Evolutionary conservation across 768 basidiomycete genomes (phyloP).

Genomic region (Hysterangium stoloniferum): DNA sequence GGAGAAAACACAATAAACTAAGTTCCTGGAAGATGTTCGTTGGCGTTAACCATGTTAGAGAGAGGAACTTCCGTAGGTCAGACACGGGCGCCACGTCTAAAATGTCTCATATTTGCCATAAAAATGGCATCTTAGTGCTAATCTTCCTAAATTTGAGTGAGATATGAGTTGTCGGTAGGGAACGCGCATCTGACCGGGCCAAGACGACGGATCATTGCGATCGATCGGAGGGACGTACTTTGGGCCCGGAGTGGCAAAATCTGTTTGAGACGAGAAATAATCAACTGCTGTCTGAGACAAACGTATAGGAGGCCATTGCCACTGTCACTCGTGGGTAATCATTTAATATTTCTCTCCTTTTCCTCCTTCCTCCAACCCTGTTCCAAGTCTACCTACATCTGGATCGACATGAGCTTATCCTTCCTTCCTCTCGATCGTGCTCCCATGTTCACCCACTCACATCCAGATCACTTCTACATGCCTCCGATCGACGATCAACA

Average conservation of each 20-base stretch:
- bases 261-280: conserved; percentile 8
- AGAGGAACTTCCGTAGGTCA: no score
- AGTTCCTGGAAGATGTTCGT: no score
- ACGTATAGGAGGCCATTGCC: neutral
- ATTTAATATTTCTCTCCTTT: neutral
- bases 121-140: no score
- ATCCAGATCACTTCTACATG: conserved; percentile 11
- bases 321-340: neutral
- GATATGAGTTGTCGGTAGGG: no score
- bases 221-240: conserved; percentile 2
- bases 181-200: no score
- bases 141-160: no score
- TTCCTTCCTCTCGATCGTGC: conserved; percentile 11
- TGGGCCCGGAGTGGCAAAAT: conserved; percentile 6
- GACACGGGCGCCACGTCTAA: no score
- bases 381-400: no score
- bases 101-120: no score
- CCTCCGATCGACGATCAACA: conserved; percentile 9
- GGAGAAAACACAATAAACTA: no score
- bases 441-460: conserved; percentile 10
- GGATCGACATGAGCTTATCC: neutral
- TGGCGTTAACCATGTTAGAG: no score
- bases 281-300: conserved; percentile 4
- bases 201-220: no score
- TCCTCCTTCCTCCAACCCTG: neutral